Percentiles rank a stretch among this genome's conserved stretches.
Evolutionary conservation across 2,329 filamentous ascomycete species (phyloP).

Genomic region (Sclerotinia minor): DNA sequence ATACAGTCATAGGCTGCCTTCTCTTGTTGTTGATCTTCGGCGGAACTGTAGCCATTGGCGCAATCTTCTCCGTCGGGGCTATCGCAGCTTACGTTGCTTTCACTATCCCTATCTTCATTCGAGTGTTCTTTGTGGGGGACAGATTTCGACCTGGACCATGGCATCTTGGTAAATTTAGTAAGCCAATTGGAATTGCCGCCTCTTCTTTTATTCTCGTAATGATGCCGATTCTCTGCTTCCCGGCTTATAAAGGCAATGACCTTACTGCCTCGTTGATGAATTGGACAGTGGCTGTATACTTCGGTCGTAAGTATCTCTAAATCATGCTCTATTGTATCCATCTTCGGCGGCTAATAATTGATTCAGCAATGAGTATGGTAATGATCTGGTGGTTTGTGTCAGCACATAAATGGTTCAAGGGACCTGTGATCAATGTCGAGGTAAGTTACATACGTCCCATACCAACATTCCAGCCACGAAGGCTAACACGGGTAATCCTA

Average conservation of each 20-base stretch:
- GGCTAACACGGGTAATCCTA: conserved; percentile 28
- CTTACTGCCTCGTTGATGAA: conserved; percentile 58
- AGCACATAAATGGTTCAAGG: conserved; percentile 66
- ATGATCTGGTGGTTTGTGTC: conserved; percentile 60
- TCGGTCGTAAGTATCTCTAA: conserved; percentile 45
- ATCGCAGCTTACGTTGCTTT: conserved; percentile 63
- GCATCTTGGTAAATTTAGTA: conserved; percentile 61
- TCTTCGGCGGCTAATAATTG: conserved; percentile 25
- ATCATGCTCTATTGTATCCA: background rate
- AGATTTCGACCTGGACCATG: conserved; percentile 65
- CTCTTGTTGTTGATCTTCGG: conserved; percentile 64
- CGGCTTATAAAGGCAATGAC: conserved; percentile 54
- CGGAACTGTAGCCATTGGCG: conserved; percentile 59
- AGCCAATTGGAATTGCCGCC: conserved; percentile 55
- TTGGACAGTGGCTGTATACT: conserved; percentile 63
- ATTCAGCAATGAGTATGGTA: conserved; percentile 51
- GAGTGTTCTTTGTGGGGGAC: conserved; percentile 59
- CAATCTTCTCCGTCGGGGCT: conserved; percentile 66
- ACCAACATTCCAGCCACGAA: conserved; percentile 15
- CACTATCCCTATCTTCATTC: conserved; percentile 56
- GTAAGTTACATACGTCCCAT: conserved; percentile 28
- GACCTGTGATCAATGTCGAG: conserved; percentile 63
- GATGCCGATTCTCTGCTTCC: conserved; percentile 66
- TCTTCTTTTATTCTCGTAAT: conserved; percentile 62
- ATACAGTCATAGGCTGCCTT: conserved; percentile 56